Evolutionary conservation across 2,329 filamentous ascomycete species (phyloP), one percentile per base, ranked within the genome.

Genomic region (Talaromyces funiculosus): DNA sequence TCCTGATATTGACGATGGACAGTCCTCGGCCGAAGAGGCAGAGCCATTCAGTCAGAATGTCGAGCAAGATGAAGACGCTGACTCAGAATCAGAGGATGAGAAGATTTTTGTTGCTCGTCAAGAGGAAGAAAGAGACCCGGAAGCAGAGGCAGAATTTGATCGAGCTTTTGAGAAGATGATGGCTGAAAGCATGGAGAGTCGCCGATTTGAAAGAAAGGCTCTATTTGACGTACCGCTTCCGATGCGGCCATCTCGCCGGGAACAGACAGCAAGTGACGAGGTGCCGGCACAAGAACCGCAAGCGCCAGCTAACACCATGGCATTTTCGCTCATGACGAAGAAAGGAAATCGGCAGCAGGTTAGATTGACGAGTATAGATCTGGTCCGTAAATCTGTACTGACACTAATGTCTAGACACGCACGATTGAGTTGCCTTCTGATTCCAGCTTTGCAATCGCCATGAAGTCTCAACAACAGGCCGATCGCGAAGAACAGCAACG

Each of bases 101-200:
- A 86, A 90, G 24, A 96, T 97, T 66, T 84, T 97, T 45, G 93
- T 99, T 53, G 95, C 91, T 47, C 87, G 92, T 62, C 88, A 93
- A 69, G 90, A 96, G 73, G 91, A 97, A 72, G 85, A 93, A 67
- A 83, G 92, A 60, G 92, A 99, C 66, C 92, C 93, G 0, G 92
- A 97, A 76, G 91, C 89, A 42, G 94, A 99, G 70, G 94, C 93
- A 6, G 94, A 99, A 43, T 99, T 99, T 72, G 95, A 99, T 71
- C 90, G 93, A 68, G 94, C 97, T 75, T 94, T 96, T 73, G 92
- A 94, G 38, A 97, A 96, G 75, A 90, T 99, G 85, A 97, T 99
- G 93, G 85, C 92, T 55, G 94, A 99, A 75, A 97, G 93, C 77
- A 80, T 96, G 68, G 94, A 99, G 67, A 95, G 93, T 4, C 86